phyloP scores from a whole-genome alignment of 2,329 filamentous ascomycete species.

The Aureobasidium sp. region DNA sequence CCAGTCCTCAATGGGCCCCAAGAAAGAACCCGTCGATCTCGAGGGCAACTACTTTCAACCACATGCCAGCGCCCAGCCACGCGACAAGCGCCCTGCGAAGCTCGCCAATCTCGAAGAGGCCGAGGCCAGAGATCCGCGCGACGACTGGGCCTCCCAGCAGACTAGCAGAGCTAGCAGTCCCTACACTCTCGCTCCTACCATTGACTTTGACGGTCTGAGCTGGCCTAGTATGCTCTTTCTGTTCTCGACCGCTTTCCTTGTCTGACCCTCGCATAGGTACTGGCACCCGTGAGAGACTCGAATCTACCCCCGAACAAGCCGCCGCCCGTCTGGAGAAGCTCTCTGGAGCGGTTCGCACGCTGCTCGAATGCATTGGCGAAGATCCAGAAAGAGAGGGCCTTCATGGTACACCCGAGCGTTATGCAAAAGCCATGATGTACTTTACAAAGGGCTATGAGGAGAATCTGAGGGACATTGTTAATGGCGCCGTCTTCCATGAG shows the following conservation, averaged over 20 bases:
- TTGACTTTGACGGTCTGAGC: constrained; percentile 50
- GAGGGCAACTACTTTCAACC: constrained; percentile 22
- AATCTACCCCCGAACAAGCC: constrained; percentile 52
- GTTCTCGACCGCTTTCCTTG: not conserved
- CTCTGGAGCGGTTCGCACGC: constrained; percentile 56
- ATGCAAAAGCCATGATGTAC: constrained; percentile 91
- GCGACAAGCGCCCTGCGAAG: constrained; percentile 13
- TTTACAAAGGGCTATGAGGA: constrained; percentile 97
- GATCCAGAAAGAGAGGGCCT: constrained; percentile 59
- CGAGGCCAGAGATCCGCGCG: constrained; percentile 46
- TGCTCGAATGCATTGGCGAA: constrained; percentile 60
- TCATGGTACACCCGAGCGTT: constrained; percentile 67
- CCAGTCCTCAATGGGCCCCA: constrained; percentile 47
- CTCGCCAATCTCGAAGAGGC: constrained; percentile 39
- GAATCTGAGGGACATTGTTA: constrained; percentile 85
- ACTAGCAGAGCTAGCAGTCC: constrained; percentile 43
- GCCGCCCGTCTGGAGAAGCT: constrained; percentile 53
- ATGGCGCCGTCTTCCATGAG: constrained; percentile 90
- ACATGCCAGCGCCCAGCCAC: constrained; percentile 1
- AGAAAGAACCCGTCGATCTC: constrained; percentile 41
- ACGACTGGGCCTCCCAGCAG: constrained; percentile 48
- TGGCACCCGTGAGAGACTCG: constrained; percentile 57
- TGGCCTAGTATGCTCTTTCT: constrained; percentile 43
- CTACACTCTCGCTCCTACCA: constrained; percentile 44
- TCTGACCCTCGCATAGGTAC: constrained; percentile 37